Conservation (phyloP, 2,329 filamentous ascomycete species). For the Beauveria pseudobassiana region DNA sequence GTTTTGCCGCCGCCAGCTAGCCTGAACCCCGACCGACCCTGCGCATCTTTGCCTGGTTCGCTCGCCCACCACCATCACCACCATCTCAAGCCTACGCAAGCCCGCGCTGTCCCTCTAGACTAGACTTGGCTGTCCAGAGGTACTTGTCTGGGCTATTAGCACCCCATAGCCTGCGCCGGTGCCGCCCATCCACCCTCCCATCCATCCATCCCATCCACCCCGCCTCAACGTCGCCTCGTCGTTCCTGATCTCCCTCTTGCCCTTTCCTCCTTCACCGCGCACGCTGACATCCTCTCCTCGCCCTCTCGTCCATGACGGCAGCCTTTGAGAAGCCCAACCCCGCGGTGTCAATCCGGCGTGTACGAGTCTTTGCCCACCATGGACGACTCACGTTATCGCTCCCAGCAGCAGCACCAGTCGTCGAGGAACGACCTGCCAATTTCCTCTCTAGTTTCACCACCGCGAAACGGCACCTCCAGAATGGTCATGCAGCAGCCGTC, state of each 20-base stretch:
- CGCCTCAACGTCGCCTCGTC: conserved; percentile 23
- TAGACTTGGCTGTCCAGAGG: not conserved
- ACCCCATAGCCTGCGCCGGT: not conserved
- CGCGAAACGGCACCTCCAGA: conserved; percentile 56
- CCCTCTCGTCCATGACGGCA: conserved; percentile 28
- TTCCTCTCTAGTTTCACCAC: conserved; percentile 66
- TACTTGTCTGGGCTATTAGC: not conserved
- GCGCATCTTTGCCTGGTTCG: not conserved
- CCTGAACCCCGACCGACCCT: not conserved
- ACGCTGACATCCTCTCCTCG: conserved; percentile 24
- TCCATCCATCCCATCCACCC: conserved; percentile 21
- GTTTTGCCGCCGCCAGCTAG: not conserved
- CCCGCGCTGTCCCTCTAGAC: not conserved
- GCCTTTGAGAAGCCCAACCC: conserved; percentile 22
- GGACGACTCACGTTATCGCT: conserved; percentile 73
- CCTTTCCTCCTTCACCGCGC: conserved; percentile 17
- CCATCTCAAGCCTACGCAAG: not conserved
- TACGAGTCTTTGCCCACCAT: conserved; percentile 38
- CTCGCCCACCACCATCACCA: not conserved
- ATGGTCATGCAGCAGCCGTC: conserved; percentile 43
- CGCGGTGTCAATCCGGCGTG: conserved; percentile 31
- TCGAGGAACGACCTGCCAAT: conserved; percentile 69
- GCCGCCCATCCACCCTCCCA: conserved; percentile 5
- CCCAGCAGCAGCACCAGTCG: conserved; percentile 44
- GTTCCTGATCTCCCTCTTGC: conserved; percentile 21